These are phyloP conservation scores for Acanthamoeba culbertsoni DNA, from an alignment of 208 protist species.

Conservation along the genomic window DNA sequence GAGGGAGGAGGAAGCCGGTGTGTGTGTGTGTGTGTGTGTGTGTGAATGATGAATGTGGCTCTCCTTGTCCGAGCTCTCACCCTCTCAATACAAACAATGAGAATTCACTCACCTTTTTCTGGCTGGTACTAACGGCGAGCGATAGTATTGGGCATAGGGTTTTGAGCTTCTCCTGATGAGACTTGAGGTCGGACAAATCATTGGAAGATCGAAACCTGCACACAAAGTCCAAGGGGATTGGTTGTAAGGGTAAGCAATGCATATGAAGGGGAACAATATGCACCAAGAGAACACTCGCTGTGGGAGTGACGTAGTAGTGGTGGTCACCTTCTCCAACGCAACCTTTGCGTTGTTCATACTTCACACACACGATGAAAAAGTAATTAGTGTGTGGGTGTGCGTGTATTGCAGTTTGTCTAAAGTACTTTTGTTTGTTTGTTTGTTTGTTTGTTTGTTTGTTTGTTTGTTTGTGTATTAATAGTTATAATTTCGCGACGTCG, in stretches of 20 bases:
- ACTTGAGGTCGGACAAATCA: not conserved
- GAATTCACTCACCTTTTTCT: too few species aligned
- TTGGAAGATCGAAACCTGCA: not conserved
- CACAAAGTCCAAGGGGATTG: not conserved
- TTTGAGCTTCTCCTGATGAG: constrained; percentile 43
- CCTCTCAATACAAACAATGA: too few species aligned
- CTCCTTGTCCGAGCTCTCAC: too few species aligned
- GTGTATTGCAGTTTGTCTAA: not conserved
- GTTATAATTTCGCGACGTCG: not conserved
- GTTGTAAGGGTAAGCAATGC: not conserved
- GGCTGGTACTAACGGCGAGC: not conserved
- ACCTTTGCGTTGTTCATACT: not conserved
- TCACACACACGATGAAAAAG: not conserved
- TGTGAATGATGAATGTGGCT: too few species aligned
- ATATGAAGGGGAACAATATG: not conserved
- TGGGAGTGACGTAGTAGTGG: not conserved
- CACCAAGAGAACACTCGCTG: not conserved
- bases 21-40: not conserved
- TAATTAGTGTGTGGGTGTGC: not conserved
- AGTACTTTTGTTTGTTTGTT: too few species aligned
- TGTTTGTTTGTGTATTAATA: too few species aligned
- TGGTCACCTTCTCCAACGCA: not conserved
- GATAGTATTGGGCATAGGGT: constrained; percentile 11
- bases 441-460: too few species aligned
- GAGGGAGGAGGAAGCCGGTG: not conserved